phyloP scores from a whole-genome alignment of 805 yeast genomes.

The Suhomyces faveliae region DNA sequence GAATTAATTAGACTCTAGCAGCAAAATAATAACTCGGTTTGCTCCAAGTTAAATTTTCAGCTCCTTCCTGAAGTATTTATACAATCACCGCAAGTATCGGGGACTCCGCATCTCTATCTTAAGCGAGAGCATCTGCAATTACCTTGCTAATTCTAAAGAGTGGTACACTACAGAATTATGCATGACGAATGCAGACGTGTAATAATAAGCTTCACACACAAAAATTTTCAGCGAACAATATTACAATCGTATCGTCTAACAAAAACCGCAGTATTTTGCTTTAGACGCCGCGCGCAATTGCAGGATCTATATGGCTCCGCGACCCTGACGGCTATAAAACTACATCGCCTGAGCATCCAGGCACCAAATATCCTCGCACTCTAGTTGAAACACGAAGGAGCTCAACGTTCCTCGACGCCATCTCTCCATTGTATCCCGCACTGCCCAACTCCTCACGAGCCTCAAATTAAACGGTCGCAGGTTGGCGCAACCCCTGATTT shows the following conservation, averaged over 20 bases:
- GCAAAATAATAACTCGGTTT: neutral
- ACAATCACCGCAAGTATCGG: neutral
- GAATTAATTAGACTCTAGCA: neutral
- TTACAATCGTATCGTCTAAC: neutral
- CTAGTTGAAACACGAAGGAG: too few relatives aligned
- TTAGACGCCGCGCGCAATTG: neutral
- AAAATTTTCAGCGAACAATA: neutral
- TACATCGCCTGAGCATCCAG: neutral
- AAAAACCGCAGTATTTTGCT: neutral
- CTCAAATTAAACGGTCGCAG: constrained; percentile 1
- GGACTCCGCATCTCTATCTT: neutral
- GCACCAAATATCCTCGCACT: neutral
- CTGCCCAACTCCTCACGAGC: neutral
- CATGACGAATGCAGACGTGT: neutral
- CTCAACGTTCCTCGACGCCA: too few relatives aligned
- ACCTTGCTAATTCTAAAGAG: neutral
- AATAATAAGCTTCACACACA: neutral
- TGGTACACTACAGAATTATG: neutral
- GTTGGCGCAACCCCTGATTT: neutral
- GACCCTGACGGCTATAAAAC: neutral
- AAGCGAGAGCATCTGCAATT: neutral
- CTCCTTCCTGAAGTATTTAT: neutral
- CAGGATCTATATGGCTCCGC: neutral
- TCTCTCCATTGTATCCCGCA: neutral
- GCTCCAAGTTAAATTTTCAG: neutral